Percentiles rank a stretch among this genome's conserved stretches.
These are phyloP conservation scores for Candida ficus DNA, from an alignment of 805 yeast genomes.

Conservation along the genomic window DNA sequence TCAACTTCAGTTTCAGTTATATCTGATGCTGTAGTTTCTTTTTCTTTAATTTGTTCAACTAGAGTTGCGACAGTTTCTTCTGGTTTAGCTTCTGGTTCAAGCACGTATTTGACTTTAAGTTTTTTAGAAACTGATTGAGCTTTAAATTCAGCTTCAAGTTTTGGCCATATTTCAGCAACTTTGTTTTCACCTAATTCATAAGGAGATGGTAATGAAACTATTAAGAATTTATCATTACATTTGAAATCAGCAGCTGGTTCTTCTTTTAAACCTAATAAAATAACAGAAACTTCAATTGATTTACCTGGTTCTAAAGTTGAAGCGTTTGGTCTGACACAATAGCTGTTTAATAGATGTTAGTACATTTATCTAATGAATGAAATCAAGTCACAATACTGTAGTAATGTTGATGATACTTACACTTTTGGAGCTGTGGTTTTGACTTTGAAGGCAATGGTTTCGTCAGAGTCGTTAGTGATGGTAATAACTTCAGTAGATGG, in stretches of 20 bases:
- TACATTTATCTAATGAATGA: neutral
- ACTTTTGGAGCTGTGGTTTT: slow-evolving; percentile 97
- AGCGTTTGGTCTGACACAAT: slow-evolving; percentile 96
- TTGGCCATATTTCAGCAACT: slow-evolving; percentile 72
- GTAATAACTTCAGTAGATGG: slow-evolving; percentile 57
- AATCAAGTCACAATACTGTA: neutral
- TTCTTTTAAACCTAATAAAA: slow-evolving; percentile 75
- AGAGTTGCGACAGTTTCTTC: slow-evolving; percentile 15
- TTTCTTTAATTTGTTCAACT: slow-evolving; percentile 4
- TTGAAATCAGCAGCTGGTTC: slow-evolving; percentile 71
- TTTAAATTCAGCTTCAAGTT: slow-evolving; percentile 56
- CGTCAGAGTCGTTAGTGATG: slow-evolving; percentile 51
- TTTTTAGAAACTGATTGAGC: slow-evolving; percentile 55
- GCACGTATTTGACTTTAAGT: slow-evolving; percentile 55
- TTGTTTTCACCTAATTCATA: slow-evolving; percentile 46
- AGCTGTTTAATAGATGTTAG: slow-evolving; percentile 20
- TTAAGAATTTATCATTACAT: slow-evolving; percentile 89
- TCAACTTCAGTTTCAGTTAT: slow-evolving; percentile 29
- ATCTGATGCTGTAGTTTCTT: neutral
- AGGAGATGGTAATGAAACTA: slow-evolving; percentile 79
- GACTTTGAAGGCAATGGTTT: slow-evolving; percentile 82
- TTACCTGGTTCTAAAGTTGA: slow-evolving; percentile 73
- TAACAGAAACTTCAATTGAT: slow-evolving; percentile 68
- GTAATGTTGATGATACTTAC: slow-evolving; percentile 25
- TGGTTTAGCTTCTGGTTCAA: slow-evolving; percentile 17